Conservation (phyloP, 192 early-diverging fungal species). For the Chytriomyces hyalinus region DNA sequence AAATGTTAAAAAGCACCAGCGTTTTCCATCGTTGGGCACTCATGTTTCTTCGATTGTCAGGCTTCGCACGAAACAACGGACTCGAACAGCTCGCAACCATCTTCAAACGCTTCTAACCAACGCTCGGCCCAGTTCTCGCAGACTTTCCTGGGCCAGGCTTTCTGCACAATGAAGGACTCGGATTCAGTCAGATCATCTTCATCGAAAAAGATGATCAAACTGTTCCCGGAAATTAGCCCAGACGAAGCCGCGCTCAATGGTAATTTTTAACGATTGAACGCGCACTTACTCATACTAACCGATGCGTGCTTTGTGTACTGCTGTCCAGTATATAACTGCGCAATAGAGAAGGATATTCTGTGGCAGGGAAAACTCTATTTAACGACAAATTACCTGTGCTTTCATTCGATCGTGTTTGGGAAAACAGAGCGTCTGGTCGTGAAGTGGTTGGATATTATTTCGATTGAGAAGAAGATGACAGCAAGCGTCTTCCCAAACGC, state of each 20-base stretch:
- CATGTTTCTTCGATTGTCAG: too few species aligned
- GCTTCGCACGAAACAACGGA: too few species aligned
- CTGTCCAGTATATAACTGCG: conserved; percentile 55
- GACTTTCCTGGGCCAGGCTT: too few species aligned
- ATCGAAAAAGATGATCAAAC: neutral
- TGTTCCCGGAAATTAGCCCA: conserved; percentile 3
- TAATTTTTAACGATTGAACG: neutral
- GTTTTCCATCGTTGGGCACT: too few species aligned
- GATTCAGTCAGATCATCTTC: neutral
- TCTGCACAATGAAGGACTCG: neutral
- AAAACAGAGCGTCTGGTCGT: conserved; percentile 79
- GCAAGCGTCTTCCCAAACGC: conserved; percentile 89
- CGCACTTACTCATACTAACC: neutral
- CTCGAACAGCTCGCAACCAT: too few species aligned
- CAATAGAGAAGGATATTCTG: conserved; percentile 87
- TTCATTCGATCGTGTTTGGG: conserved; percentile 90
- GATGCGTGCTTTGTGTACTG: neutral
- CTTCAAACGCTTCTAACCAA: too few species aligned
- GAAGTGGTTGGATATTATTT: conserved; percentile 75
- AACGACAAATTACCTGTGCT: conserved; percentile 80
- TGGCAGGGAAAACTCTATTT: conserved; percentile 85
- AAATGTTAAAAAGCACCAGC: too few species aligned
- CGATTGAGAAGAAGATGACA: conserved; percentile 84
- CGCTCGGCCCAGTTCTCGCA: too few species aligned
- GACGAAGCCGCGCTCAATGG: neutral